Evolutionary conservation across 1,284 basidiomycete genomes (phyloP), one percentile per base, ranked within the genome.

Genomic region (Ceratobasidium sp.): DNA sequence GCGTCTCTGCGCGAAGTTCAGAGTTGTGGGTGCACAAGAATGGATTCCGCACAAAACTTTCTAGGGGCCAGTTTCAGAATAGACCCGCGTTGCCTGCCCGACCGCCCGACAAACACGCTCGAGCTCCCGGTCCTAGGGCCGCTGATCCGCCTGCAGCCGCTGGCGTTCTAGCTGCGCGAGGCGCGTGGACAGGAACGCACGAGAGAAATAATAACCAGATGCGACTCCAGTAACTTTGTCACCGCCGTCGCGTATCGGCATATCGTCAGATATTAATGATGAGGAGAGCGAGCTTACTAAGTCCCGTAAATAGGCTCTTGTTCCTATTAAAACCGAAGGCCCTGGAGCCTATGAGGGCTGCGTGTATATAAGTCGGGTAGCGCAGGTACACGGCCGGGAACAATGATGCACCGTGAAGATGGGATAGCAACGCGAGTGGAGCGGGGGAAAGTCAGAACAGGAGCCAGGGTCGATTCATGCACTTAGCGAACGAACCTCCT

Each of bases 401-500:
- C 47, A 54, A 41, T 58, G 55, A 58, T 58, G 57, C 54, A 35
- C 66, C 52, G 64, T 38, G 21, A 43, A 43, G 1, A 46, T 57
- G 66, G 32, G 66, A 43, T n/a, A 69, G 57, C 35, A 67, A 26
- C 55, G 63, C 58, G 14, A 69, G n/a, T n/a, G 66, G 58, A 69
- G 54, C 66, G 32, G 66, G 63, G 63, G 16, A 47, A 32, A n/a
- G n/a, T n/a, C n/a, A n/a, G n/a, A n/a, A n/a, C n/a, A n/a, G n/a
- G n/a, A n/a, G 38, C 2, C 55, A 38, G 7, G 63, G 32, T 67
- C 43, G 63, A 44, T 21, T 50, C 21, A 55, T 50, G 38, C 52
- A n/a, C n/a, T n/a, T n/a, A n/a, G 55, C 55, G 9, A 54, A 69
- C 66, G 66, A 47, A 69, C 66, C 66, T 69, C 66, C 66, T 58